Base-by-base conservation (phyloP, 1,284 basidiomycete genomes). In the Trichosporon sp. region DNA sequence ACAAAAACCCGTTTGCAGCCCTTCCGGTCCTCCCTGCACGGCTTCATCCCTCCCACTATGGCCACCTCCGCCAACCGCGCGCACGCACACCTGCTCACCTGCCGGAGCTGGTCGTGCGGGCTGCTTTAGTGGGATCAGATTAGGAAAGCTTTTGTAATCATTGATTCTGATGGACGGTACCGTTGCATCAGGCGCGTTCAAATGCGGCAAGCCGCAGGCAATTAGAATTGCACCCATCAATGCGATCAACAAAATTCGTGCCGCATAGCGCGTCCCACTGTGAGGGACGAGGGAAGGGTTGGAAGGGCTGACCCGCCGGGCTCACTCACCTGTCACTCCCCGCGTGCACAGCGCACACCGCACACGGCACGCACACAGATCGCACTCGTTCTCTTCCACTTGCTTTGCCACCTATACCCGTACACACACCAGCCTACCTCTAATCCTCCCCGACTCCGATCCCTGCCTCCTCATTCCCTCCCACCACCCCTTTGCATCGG, bases 361-460 rank as follows among this genome's bases (percentile, higher is more conserved):
- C 26, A 26, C 26, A 26, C 26, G 26, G 26, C 26, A 26, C 35
- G 51, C 51, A 54, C 51, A 54, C 51, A 26, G 51, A 54, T 54
- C 51, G 21, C 51, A 54, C 19, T 40, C 38, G 11, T 16, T 54
- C 51, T 51, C 48, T 54, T 54, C 11, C 43, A 46, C 51, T 54
- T 54, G 51, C 51, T 54, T 54, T 54, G 51, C 51, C 51, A 54
- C 51, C 51, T 54, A 54, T 54, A 54, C 51, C 51, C 51, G 51
- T 54, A 54, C 51, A 54, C 46, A 48, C 51, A 54, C 51, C 21
- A 11, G 11, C 51, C 19, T 26, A 7, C 51, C 51, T 26, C 51
- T 54, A 54, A 54, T 54, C 51, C 51, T 54, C 21, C 51, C 51
- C 51, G 51, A 21, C 51, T 26, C 21, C 26, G 6, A 19, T 11